phyloP scores from a whole-genome alignment of 2,329 filamentous ascomycete species.

The Aspergillus fructus region DNA sequence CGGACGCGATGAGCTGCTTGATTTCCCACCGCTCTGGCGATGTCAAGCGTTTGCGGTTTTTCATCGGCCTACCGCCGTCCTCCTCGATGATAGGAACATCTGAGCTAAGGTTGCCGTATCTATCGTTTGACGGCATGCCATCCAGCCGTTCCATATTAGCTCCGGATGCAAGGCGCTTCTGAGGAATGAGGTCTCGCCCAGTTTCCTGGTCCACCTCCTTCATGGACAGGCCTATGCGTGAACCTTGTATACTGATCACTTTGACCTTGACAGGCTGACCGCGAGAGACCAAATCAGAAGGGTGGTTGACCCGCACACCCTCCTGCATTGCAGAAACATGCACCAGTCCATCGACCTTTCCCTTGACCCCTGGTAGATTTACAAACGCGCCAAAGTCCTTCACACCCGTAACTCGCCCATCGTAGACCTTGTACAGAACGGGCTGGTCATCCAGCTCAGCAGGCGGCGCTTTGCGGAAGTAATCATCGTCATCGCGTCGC shows the following conservation, averaged over 20 bases:
- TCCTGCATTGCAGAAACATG: conserved; percentile 88
- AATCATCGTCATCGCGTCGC: conserved; percentile 51
- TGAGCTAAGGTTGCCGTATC: conserved; percentile 54
- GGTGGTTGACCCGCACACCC: conserved; percentile 84
- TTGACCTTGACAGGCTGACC: conserved; percentile 91
- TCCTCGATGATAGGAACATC: conserved; percentile 65
- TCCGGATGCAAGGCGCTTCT: conserved; percentile 76
- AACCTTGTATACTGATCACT: conserved; percentile 80
- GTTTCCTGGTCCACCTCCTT: conserved; percentile 93
- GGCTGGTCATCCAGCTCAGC: conserved; percentile 80
- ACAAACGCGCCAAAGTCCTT: conserved; percentile 97
- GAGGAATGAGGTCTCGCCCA: conserved; percentile 77
- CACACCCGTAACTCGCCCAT: conserved; percentile 83
- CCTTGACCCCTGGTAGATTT: conserved; percentile 80
- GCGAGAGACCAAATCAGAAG: conserved; percentile 77
- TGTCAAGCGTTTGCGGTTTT: conserved; percentile 86
- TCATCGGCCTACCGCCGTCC: conserved; percentile 54
- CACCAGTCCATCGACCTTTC: conserved; percentile 88
- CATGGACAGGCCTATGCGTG: conserved; percentile 86
- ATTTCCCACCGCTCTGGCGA: conserved; percentile 98
- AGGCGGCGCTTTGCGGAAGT: conserved; percentile 65
- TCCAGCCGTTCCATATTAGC: conserved; percentile 85
- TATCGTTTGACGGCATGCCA: conserved; percentile 54
- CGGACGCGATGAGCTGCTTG: conserved; percentile 90
- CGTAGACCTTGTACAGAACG: conserved; percentile 81